phyloP scores from a whole-genome alignment of 495 filamentous ascomycete genomes.

The Aspergillus heteromorphus region DNA sequence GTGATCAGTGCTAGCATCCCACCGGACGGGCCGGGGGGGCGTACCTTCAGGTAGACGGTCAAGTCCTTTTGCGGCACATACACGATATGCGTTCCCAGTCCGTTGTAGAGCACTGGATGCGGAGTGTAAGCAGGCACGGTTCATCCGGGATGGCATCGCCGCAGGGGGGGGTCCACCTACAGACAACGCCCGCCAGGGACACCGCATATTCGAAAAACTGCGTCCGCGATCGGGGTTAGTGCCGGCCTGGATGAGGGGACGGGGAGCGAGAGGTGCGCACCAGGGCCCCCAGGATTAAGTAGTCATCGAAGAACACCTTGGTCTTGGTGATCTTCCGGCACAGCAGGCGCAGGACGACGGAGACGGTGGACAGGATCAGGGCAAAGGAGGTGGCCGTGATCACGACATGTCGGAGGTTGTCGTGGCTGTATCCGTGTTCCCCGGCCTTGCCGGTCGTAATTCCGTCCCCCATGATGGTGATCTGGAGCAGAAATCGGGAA shows the following conservation, averaged over 20 bases:
- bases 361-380: slow-evolving; percentile 9
- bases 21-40: too few species aligned
- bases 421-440: background rate
- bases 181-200: slow-evolving; percentile 10
- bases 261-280: background rate
- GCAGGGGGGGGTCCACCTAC: background rate
- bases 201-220: slow-evolving; percentile 12
- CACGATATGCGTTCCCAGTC: slow-evolving; percentile 11
- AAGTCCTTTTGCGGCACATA: slow-evolving; percentile 4
- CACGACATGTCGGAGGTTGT: slow-evolving; percentile 8
- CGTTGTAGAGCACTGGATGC: slow-evolving; percentile 11
- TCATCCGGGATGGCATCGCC: background rate
- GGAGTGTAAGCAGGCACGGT: background rate
- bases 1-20: background rate
- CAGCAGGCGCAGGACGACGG: slow-evolving; percentile 7
- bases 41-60: slow-evolving; percentile 11
- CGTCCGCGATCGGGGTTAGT: background rate
- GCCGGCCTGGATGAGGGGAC: background rate
- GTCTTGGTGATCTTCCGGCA: slow-evolving; percentile 9
- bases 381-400: slow-evolving; percentile 11
- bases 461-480: background rate
- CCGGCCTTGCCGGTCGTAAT: background rate
- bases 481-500: too few species aligned
- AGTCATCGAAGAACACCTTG: slow-evolving; percentile 15
- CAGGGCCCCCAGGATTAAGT: slow-evolving; percentile 9